Evolutionary conservation across 345 rosid genomes (phyloP), one percentile per base, ranked within the genome.

Genomic region (Citrus hindsii): DNA sequence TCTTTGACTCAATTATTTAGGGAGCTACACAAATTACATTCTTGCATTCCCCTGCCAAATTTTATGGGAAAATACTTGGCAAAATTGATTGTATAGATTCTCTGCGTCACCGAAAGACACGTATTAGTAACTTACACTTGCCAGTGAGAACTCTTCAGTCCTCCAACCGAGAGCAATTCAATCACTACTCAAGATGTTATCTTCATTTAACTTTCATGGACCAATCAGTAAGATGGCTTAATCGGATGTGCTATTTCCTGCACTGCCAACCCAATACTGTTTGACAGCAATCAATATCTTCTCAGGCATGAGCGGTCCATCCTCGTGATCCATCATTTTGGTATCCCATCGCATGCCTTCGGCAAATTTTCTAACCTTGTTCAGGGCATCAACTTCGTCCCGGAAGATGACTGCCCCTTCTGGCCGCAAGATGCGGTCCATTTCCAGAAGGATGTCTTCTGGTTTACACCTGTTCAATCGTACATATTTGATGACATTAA

Each of bases 281-380:
- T 96, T 96, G 63, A 84, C 83, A 70, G 90, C 98, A 55, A 88
- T 86, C 53, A 96, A 83, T 67, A 94, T 89, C 83, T 96, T 94
- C 84, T 89, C 93, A 1, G 98, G 92, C 30, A 92, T 93, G 1
- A 96, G 94, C 55, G 99, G 99, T 22, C 99, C 98, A 27, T 96
- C 99, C 86, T 96, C 99, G 4, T 94, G 97, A 85, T 96, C 99
- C 85, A 89, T 79, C 87, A 94, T 68, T 83, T 90, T 96, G 67
- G 92, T 84, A 69, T 96, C 93, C 99, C 99, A 96, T 80, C 97
- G 92, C 94, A 96, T 96, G 79, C 97, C 94, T 75, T 82, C 72
- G 0, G 89, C 84, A 0, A 96, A 90, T 77, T 86, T 92, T 76
- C 88, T 88, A 33, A 94, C 93, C 76, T 90, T 84, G 83, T 92